Conservation (phyloP, 495 filamentous ascomycete species). For the Neurospora cerealis region DNA sequence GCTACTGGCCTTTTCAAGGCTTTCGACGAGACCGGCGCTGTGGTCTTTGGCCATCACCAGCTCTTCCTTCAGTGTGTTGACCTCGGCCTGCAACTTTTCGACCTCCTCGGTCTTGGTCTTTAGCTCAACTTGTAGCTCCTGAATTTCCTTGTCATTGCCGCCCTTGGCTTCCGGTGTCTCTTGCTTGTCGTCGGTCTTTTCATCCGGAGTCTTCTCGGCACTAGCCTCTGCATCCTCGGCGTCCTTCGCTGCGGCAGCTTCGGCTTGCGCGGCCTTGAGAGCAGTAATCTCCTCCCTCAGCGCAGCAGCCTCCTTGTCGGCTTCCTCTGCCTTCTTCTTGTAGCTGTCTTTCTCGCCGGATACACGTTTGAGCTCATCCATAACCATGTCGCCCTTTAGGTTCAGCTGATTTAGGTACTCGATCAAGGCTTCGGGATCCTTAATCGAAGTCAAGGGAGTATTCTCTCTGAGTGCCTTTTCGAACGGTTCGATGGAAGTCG, state of each 20-base stretch:
- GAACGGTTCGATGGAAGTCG: constrained; percentile 79
- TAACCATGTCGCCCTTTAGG: constrained; percentile 76
- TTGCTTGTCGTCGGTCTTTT: background rate
- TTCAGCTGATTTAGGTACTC: constrained; percentile 92
- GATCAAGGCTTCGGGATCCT: constrained; percentile 71
- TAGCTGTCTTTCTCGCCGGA: constrained; percentile 69
- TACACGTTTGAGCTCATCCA: constrained; percentile 86
- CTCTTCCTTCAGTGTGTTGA: constrained; percentile 27
- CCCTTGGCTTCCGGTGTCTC: constrained; percentile 29
- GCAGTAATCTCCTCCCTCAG: constrained; percentile 33
- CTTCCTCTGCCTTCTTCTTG: constrained; percentile 63
- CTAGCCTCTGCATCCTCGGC: background rate
- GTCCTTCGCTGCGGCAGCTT: constrained; percentile 15
- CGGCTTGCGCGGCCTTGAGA: constrained; percentile 20
- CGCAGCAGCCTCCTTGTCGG: constrained; percentile 52
- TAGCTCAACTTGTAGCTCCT: constrained; percentile 52
- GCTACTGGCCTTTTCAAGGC: constrained; percentile 47
- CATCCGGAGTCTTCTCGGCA: background rate
- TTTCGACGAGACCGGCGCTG: constrained; percentile 53
- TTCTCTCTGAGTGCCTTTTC: constrained; percentile 84
- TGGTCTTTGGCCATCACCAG: constrained; percentile 49
- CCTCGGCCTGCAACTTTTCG: constrained; percentile 25
- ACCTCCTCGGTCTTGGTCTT: constrained; percentile 37
- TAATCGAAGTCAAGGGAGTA: constrained; percentile 80
- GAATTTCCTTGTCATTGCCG: constrained; percentile 50